Percentiles rank a stretch among this genome's conserved stretches.
These are phyloP conservation scores for Stylosanthes scabra DNA, from an alignment of 331 rosid species.

Conservation along the genomic window DNA sequence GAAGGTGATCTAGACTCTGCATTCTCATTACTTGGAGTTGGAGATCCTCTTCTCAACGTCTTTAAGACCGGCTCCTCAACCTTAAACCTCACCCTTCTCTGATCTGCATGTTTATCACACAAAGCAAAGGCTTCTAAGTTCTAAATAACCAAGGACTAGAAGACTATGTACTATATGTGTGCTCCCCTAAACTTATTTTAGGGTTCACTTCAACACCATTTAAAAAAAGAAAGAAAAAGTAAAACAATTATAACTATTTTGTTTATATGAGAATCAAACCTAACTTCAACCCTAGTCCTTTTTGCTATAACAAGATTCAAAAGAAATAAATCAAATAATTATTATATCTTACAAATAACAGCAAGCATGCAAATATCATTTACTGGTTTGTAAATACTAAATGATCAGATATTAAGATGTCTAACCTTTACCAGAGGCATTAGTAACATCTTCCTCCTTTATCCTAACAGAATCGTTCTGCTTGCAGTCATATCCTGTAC, in stretches of 20 bases:
- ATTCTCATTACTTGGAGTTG: conserved; percentile 3
- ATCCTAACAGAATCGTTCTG: conserved; percentile 14
- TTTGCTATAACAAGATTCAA: neutral
- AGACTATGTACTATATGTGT: too few relatives aligned
- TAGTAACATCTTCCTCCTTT: conserved; percentile 9
- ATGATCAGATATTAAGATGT: neutral
- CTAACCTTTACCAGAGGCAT: conserved; percentile 45
- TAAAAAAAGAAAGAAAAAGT: too few relatives aligned
- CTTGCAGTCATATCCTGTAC: conserved; percentile 41
- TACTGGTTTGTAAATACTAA: neutral
- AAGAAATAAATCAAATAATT: conserved; percentile 8
- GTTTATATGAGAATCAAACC: neutral
- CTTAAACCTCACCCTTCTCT: conserved; percentile 9
- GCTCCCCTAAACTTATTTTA: too few relatives aligned
- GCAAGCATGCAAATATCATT: neutral
- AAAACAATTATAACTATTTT: neutral
- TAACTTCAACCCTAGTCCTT: neutral
- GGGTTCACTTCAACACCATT: too few relatives aligned
- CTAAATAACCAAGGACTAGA: too few relatives aligned
- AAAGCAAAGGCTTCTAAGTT: neutral
- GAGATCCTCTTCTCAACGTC: conserved; percentile 40
- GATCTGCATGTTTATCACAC: conserved; percentile 36
- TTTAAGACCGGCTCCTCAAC: conserved; percentile 2
- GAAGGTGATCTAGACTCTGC: neutral
- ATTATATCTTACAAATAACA: conserved; percentile 1